A percentile compares a stretch with the other conserved stretches of the same genome.
Conservation (phyloP, 805 yeast genomes). For the Myxozyma neotropica region DNA sequence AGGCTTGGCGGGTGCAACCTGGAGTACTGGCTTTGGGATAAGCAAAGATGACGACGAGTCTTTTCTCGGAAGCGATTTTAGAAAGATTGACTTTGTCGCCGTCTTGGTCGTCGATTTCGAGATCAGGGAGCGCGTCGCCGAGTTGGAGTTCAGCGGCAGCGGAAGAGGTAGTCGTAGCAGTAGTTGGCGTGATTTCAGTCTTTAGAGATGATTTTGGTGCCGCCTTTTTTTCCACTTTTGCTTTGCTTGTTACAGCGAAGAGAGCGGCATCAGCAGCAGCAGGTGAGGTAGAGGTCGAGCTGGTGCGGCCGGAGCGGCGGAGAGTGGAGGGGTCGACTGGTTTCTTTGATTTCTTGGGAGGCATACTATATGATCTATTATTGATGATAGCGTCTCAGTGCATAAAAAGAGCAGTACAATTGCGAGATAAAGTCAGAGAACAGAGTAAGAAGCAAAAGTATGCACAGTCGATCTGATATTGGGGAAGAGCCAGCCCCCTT, state of each 20-base stretch:
- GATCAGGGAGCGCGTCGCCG: constrained; percentile 58
- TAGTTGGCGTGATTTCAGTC: constrained; percentile 8
- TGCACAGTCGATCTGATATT: no score
- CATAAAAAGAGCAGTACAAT: no score
- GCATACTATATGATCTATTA: constrained; percentile 11
- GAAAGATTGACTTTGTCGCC: constrained; percentile 60
- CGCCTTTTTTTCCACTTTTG: constrained; percentile 9
- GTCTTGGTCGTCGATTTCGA: constrained; percentile 67
- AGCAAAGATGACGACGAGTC: constrained; percentile 46
- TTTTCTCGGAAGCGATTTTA: constrained; percentile 32
- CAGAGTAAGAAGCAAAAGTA: neutral
- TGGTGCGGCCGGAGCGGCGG: constrained; percentile 25
- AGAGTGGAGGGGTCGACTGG: constrained; percentile 18
- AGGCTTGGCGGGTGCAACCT: constrained; percentile 94
- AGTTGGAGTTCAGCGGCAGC: constrained; percentile 2
- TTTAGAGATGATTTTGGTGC: constrained; percentile 18
- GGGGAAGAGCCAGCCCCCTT: no score
- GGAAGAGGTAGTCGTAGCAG: constrained; percentile 37
- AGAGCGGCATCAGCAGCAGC: constrained; percentile 2
- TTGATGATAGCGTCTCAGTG: no score
- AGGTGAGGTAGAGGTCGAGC: constrained; percentile 4
- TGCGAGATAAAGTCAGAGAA: neutral
- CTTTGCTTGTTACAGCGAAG: constrained; percentile 5
- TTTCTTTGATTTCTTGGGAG: constrained; percentile 16
- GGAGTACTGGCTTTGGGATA: constrained; percentile 94